These are phyloP conservation scores for Chenopodium album DNA, from an alignment of 148 eudicot species.

Conservation along the genomic window DNA sequence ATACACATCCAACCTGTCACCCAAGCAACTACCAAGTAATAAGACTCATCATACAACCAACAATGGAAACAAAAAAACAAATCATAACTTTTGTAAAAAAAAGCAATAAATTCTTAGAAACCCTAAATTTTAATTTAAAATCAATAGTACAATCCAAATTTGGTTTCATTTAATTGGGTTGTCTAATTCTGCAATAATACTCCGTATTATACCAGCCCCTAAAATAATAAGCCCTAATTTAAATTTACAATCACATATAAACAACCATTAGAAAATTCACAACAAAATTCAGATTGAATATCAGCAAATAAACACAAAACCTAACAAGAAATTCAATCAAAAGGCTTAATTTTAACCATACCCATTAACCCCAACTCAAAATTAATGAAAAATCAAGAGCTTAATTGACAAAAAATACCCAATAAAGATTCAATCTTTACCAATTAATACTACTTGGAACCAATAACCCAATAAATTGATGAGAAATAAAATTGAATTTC, in stretches of 20 bases:
- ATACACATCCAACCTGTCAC: constrained; percentile 49
- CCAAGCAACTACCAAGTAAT: constrained; percentile 13
- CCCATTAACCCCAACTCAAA: constrained; percentile 21
- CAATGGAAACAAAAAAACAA: neutral
- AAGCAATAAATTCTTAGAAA: constrained; percentile 12
- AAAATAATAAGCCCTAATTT: constrained; percentile 16
- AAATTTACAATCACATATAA: constrained; percentile 1
- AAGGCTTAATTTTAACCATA: constrained; percentile 7
- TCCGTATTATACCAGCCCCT: too few species aligned
- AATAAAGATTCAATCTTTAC: constrained; percentile 8
- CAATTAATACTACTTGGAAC: neutral
- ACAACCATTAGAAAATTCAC: constrained; percentile 1
- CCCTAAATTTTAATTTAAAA: neutral
- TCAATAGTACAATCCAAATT: neutral
- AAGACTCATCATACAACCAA: neutral
- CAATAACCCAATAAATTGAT: neutral
- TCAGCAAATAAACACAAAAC: constrained; percentile 13
- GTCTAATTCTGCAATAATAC: neutral
- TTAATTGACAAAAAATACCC: constrained; percentile 7
- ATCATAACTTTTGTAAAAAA: neutral
- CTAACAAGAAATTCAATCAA: constrained; percentile 12
- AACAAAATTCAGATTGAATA: constrained; percentile 24
- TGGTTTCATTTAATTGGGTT: neutral
- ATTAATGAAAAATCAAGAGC: neutral
- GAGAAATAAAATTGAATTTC: neutral